Evolutionary conservation across 1,284 basidiomycete genomes (phyloP).

Genomic region (Nidula niveotomentosa): DNA sequence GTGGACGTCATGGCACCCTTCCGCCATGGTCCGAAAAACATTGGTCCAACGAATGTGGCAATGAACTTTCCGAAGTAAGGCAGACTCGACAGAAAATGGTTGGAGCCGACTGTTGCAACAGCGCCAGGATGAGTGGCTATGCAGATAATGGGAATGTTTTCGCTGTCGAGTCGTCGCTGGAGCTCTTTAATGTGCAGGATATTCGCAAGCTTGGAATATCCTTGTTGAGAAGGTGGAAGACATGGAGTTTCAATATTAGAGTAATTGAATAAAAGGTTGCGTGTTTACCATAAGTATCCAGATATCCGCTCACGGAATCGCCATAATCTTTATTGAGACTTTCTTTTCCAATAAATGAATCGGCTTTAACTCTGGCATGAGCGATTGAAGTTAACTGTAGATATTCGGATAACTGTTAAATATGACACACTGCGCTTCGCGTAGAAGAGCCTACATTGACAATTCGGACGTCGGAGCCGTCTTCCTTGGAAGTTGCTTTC

Average conservation of each 20-base stretch:
- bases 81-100: conserved; percentile 13
- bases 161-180: conserved; percentile 19
- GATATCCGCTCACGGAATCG: conserved; percentile 3
- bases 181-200: conserved; percentile 22
- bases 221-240: conserved; percentile 5
- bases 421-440: background rate
- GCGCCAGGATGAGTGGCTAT: conserved; percentile 28
- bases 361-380: conserved; percentile 5
- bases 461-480: conserved; percentile 10
- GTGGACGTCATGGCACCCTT: conserved; percentile 32
- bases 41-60: conserved; percentile 7
- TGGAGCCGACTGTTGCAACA: conserved; percentile 18
- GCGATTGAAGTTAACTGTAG: conserved; percentile 12
- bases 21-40: conserved; percentile 19
- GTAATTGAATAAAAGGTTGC: no score
- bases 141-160: conserved; percentile 20
- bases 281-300: conserved; percentile 13
- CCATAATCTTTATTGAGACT: conserved; percentile 12
- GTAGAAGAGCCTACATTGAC: conserved; percentile 5
- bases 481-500: conserved; percentile 6
- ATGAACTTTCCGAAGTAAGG: conserved; percentile 15
- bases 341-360: conserved; percentile 12
- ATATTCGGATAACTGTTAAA: background rate
- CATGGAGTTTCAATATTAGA: no score
- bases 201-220: conserved; percentile 20